phyloP scores from a whole-genome alignment of 2,329 filamentous ascomycete species.

The Apiospora arundinis region DNA sequence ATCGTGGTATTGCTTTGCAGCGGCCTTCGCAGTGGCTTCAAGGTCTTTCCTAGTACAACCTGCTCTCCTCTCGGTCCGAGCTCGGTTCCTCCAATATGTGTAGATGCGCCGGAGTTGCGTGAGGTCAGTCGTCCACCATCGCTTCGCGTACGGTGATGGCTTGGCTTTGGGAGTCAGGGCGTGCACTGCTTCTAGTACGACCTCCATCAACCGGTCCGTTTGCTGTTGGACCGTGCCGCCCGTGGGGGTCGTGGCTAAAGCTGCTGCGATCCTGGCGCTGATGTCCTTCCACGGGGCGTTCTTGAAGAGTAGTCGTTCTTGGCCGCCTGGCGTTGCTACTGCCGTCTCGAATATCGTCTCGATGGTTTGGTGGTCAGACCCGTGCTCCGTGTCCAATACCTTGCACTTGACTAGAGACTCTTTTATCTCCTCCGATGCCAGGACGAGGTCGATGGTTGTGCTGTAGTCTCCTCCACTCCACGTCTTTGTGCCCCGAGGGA shows the following conservation, averaged over 20 bases:
- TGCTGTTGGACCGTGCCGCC: neutral
- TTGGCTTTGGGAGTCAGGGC: conserved; percentile 33
- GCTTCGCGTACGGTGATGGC: conserved; percentile 36
- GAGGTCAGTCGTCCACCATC: conserved; percentile 39
- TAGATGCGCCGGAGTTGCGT: conserved; percentile 37
- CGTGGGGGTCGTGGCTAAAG: conserved; percentile 9
- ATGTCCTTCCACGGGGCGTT: conserved; percentile 38
- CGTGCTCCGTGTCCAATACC: conserved; percentile 29
- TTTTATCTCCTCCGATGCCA: no score
- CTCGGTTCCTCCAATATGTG: conserved; percentile 37
- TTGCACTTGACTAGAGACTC: conserved; percentile 26
- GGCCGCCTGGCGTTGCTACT: conserved; percentile 18
- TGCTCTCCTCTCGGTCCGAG: conserved; percentile 30
- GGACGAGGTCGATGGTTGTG: no score
- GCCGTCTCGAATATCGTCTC: conserved; percentile 37
- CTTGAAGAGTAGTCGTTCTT: conserved; percentile 33
- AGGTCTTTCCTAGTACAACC: conserved; percentile 25
- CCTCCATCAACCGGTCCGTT: neutral
- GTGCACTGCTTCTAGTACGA: conserved; percentile 24
- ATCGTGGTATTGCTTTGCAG: conserved; percentile 35
- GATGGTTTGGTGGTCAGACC: conserved; percentile 41
- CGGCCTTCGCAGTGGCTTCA: conserved; percentile 31
- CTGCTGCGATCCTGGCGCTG: conserved; percentile 25
- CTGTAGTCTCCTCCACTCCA: no score
- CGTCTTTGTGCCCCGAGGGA: no score